phyloP scores from a whole-genome alignment of 352 stramenopile genomes.

The Globisporangium ultimum region DNA sequence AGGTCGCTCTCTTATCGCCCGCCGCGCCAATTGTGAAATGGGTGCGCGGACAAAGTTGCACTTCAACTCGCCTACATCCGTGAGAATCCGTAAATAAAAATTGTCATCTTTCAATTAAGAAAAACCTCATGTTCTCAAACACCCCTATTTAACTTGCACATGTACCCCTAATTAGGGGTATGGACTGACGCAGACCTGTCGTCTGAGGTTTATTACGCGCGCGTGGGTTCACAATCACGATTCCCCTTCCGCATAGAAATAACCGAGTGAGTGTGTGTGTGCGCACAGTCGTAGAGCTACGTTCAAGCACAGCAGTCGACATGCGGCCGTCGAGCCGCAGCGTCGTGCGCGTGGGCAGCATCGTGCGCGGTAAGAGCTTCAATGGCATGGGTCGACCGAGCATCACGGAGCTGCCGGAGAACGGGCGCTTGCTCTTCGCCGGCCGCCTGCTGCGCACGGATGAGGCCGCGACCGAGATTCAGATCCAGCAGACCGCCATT shows the following conservation, averaged over 20 bases:
- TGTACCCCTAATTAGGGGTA: neutral
- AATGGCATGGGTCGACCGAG: slow-evolving; percentile 5
- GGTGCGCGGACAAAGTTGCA: too few species aligned
- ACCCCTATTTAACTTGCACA: neutral
- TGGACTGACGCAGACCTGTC: too few species aligned
- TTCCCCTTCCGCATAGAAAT: neutral
- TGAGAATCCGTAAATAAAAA: too few species aligned
- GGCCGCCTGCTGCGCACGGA: slow-evolving; percentile 58
- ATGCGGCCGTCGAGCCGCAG: slow-evolving; percentile 10
- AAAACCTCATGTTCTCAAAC: too few species aligned
- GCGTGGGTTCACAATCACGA: neutral
- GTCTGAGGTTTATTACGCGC: neutral
- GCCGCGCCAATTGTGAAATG: too few species aligned
- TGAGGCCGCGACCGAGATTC: slow-evolving; percentile 37
- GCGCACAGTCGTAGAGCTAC: neutral
- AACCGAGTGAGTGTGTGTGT: neutral
- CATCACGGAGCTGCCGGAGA: slow-evolving; percentile 9
- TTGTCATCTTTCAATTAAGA: too few species aligned
- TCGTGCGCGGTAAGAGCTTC: neutral
- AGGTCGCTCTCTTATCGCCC: too few species aligned
- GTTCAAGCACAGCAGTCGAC: neutral
- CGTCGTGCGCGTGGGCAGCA: slow-evolving; percentile 18
- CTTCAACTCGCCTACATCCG: too few species aligned
- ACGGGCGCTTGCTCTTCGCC: slow-evolving; percentile 57
- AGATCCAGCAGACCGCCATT: slow-evolving; percentile 71